Percentiles rank a stretch among this genome's conserved stretches.
Conservation (phyloP, 2,329 filamentous ascomycete genomes). For the Zymoseptoria brevis region DNA sequence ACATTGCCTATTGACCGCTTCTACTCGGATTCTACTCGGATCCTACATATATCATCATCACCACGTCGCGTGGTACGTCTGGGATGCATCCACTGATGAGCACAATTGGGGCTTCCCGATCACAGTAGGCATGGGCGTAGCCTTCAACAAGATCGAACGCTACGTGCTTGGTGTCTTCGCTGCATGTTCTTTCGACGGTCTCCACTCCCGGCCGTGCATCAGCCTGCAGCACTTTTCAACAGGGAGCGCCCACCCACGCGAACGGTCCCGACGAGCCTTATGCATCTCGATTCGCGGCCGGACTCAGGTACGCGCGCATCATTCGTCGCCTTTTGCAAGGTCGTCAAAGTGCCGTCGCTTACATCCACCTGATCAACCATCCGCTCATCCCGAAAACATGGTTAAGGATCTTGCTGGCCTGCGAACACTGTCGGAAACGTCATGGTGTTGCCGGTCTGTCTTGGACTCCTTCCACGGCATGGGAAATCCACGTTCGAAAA, state of each 20-base stretch:
- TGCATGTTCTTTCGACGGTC: neutral
- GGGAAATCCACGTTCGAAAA: neutral
- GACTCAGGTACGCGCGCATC: conserved; percentile 2
- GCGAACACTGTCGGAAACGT: neutral
- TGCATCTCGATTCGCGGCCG: conserved; percentile 1
- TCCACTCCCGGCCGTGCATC: neutral
- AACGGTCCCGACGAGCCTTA: neutral
- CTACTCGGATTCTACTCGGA: too few relatives aligned
- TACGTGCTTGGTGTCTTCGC: neutral
- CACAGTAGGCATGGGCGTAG: too few relatives aligned
- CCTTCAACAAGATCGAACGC: too few relatives aligned
- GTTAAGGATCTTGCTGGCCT: neutral
- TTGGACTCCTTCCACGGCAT: neutral
- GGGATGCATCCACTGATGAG: neutral
- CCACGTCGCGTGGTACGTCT: neutral
- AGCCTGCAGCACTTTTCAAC: neutral
- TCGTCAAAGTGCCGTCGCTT: neutral
- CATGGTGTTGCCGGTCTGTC: neutral
- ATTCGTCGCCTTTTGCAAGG: conserved; percentile 1
- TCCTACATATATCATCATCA: neutral
- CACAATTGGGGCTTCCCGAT: too few relatives aligned
- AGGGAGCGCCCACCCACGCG: neutral
- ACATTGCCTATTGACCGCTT: neutral
- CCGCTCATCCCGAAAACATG: neutral
- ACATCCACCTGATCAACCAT: neutral